These are phyloP conservation scores for Syzygium grande DNA, from an alignment of 345 rosid species.

Conservation along the genomic window DNA sequence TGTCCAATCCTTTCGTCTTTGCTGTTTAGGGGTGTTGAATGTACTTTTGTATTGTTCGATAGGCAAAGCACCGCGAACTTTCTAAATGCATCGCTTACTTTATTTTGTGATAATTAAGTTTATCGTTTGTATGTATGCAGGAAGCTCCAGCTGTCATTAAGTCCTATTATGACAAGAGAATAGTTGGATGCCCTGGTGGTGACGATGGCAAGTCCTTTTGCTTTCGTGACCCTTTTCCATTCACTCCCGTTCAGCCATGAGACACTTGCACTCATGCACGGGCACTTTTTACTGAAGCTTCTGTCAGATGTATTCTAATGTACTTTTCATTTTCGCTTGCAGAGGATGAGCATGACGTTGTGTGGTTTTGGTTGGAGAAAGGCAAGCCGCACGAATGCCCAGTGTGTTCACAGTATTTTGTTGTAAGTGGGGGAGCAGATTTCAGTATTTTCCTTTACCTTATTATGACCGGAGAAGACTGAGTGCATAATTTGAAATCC, in stretches of 20 bases:
- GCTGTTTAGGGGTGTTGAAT: not conserved
- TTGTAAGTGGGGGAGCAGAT: slow-evolving; percentile 38
- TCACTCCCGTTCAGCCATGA: not conserved
- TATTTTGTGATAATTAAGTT: not conserved
- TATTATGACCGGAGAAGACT: not conserved
- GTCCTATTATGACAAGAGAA: slow-evolving; percentile 75
- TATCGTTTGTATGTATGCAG: slow-evolving; percentile 17
- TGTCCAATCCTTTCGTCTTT: not conserved
- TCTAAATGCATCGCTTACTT: not conserved
- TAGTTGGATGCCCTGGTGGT: slow-evolving; percentile 86
- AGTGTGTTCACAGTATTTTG: slow-evolving; percentile 78
- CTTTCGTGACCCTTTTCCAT: not conserved
- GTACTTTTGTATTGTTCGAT: not conserved
- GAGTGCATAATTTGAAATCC: not conserved
- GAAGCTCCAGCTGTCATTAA: slow-evolving; percentile 67
- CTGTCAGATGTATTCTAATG: not conserved
- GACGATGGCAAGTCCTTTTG: slow-evolving; percentile 54
- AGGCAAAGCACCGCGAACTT: not conserved
- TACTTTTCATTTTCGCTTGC: slow-evolving; percentile 1
- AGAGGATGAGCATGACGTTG: slow-evolving; percentile 97
- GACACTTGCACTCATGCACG: not conserved
- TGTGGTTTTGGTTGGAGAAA: slow-evolving; percentile 97
- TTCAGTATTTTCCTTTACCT: not conserved
- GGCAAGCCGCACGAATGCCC: slow-evolving; percentile 81
- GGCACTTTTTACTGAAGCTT: not conserved